A percentile compares a stretch with the other conserved stretches of the same genome.
phyloP scores from a whole-genome alignment of 331 rosid species.

The Cydonia oblonga region DNA sequence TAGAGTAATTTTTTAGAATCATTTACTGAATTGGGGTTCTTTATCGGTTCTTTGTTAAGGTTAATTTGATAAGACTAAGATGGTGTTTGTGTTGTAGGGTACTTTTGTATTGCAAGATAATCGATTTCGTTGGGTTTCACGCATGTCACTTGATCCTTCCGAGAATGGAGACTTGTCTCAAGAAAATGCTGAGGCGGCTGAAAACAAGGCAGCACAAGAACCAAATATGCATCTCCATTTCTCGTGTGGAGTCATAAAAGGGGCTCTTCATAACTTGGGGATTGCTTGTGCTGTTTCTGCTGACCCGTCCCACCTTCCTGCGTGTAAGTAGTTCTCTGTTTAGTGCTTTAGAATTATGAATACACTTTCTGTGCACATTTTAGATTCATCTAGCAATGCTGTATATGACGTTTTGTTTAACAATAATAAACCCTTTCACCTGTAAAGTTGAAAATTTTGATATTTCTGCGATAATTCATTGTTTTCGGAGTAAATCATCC shows the following conservation, averaged over 20 bases:
- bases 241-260: constrained; percentile 92
- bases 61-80: not conserved
- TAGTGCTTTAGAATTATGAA: not conserved
- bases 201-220: constrained; percentile 53
- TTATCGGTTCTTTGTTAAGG: not conserved
- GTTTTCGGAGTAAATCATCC: not conserved
- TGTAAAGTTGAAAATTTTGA: not conserved
- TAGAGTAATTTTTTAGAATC: constrained; percentile 39
- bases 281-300: constrained; percentile 95
- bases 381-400: no score
- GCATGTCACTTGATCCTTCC: constrained; percentile 53
- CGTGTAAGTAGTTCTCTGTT: constrained; percentile 44
- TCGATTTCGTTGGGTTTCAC: constrained; percentile 75
- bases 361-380: not conserved
- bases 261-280: constrained; percentile 95
- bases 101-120: constrained; percentile 95
- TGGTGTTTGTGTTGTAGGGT: constrained; percentile 44
- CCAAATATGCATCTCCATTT: constrained; percentile 90
- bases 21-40: not conserved
- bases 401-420: not conserved
- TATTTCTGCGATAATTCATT: not conserved
- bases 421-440: not conserved
- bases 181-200: constrained; percentile 40
- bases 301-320: constrained; percentile 76
- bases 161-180: constrained; percentile 43